Evolutionary conservation across 768 basidiomycete species (phyloP).

Genomic region (Kwoniella sp.): DNA sequence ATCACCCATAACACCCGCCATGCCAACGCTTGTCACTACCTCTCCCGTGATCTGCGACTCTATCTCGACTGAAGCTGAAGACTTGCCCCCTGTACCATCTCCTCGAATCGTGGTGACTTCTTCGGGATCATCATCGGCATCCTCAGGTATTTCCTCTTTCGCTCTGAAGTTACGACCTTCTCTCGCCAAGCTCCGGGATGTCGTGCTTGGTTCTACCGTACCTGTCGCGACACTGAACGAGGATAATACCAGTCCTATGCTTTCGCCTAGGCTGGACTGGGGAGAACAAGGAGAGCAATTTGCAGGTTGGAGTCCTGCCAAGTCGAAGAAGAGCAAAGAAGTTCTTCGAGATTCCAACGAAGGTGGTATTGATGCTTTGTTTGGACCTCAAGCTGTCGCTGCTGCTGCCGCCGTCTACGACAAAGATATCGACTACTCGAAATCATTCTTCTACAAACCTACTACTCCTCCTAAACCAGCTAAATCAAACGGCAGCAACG

Average conservation of each 20-base stretch:
- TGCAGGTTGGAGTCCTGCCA: slow-evolving; percentile 39
- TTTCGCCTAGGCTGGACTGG: slow-evolving; percentile 39
- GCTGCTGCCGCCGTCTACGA: not conserved
- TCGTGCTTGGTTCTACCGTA: slow-evolving; percentile 11
- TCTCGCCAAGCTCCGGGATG: slow-evolving; percentile 30
- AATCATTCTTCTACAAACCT: slow-evolving; percentile 55
- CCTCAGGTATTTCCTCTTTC: slow-evolving; percentile 9
- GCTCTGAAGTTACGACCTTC: slow-evolving; percentile 36
- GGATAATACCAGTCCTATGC: slow-evolving; percentile 10
- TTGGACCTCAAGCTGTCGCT: slow-evolving; percentile 11
- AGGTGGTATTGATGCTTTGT: slow-evolving; percentile 19
- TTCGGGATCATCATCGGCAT: not conserved
- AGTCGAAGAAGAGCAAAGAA: slow-evolving; percentile 6
- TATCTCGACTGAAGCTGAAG: slow-evolving; percentile 41
- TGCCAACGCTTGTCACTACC: slow-evolving; percentile 38
- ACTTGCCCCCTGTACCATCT: slow-evolving; percentile 48
- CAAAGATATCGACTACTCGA: slow-evolving; percentile 43
- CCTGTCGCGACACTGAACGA: not conserved
- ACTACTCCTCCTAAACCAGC: slow-evolving; percentile 40
- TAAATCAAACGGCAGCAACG: not conserved
- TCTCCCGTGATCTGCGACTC: slow-evolving; percentile 52
- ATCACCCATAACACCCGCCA: slow-evolving; percentile 29
- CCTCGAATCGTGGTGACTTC: slow-evolving; percentile 1
- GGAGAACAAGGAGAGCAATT: slow-evolving; percentile 34
- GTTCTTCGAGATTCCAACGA: slow-evolving; percentile 7